Percentiles rank a stretch among this genome's conserved stretches.
Conservation (phyloP, 371 early-diverging fungal genomes). For the Coemansia sp. region DNA sequence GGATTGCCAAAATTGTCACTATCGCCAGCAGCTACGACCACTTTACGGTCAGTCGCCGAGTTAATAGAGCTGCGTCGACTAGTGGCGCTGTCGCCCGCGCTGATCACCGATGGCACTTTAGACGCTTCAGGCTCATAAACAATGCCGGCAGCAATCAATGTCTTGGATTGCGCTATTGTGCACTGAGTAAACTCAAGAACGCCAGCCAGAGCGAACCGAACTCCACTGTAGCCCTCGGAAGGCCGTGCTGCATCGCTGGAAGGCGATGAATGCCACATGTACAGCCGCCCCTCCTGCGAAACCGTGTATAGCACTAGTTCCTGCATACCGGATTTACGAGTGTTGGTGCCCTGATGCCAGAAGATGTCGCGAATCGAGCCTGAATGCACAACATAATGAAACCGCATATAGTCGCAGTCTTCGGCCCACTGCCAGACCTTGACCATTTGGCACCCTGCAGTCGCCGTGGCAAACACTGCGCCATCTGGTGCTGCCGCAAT, state of each 20-base stretch:
- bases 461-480: constrained; percentile 23
- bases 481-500: constrained; percentile 12
- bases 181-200: constrained; percentile 6
- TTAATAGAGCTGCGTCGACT: not conserved
- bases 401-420: constrained; percentile 12
- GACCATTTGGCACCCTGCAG: constrained; percentile 16
- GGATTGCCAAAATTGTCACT: not conserved
- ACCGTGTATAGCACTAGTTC: constrained; percentile 19
- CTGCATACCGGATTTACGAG: not conserved
- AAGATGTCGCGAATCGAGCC: constrained; percentile 17
- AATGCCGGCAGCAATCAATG: constrained; percentile 7
- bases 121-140: not conserved
- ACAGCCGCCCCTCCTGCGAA: constrained; percentile 10
- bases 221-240: not conserved
- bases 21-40: not conserved
- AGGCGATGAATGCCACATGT: constrained; percentile 21
- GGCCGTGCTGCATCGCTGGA: not conserved
- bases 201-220: constrained; percentile 16
- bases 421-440: constrained; percentile 36
- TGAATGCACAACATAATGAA: constrained; percentile 41
- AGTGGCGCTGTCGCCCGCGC: not conserved
- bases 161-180: not conserved
- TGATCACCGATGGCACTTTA: not conserved
- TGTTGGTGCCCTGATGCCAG: constrained; percentile 13
- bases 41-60: not conserved